phyloP scores from a whole-genome alignment of 75 land plant species.

The Gnetum montanum region DNA sequence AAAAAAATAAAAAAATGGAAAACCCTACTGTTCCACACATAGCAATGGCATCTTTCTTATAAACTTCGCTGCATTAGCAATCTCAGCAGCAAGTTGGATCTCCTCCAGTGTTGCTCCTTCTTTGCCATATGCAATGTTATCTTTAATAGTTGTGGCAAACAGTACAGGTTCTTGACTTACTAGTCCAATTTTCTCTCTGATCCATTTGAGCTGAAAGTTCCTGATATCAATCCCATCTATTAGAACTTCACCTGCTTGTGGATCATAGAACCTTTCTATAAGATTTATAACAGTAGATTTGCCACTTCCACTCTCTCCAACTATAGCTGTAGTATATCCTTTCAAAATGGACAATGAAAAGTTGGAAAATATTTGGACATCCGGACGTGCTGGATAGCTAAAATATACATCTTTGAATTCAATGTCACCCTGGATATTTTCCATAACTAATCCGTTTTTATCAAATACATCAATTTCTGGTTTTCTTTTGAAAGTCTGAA shows the following conservation, averaged over 20 bases:
- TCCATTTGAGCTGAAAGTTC: constrained; percentile 76
- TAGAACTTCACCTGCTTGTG: constrained; percentile 74
- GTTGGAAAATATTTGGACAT: constrained; percentile 62
- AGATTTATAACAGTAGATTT: constrained; percentile 93
- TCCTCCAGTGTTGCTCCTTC: constrained; percentile 83
- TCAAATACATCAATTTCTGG: constrained; percentile 87
- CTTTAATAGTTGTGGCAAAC: constrained; percentile 67
- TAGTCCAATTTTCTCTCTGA: constrained; percentile 81
- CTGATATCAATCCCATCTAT: constrained; percentile 83
- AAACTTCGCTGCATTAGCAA: constrained; percentile 91
- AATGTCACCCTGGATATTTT: constrained; percentile 67
- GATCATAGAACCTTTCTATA: constrained; percentile 95
- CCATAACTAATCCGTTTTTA: constrained; percentile 34
- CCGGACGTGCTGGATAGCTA: constrained; percentile 79
- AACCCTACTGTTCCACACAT: constrained; percentile 12
- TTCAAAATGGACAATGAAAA: constrained; percentile 70
- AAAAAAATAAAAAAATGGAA: background rate
- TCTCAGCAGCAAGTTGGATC: constrained; percentile 67
- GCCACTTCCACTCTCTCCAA: constrained; percentile 97
- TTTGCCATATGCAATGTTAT: constrained; percentile 92
- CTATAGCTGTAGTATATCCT: constrained; percentile 78
- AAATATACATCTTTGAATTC: constrained; percentile 73
- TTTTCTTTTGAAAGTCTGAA: constrained; percentile 73
- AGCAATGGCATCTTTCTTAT: constrained; percentile 88
- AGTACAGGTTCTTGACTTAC: constrained; percentile 96